A percentile compares a stretch with the other conserved stretches of the same genome.
Evolutionary conservation across 2,329 filamentous ascomycete genomes (phyloP).

Genomic region (Ophiostoma piceae): DNA sequence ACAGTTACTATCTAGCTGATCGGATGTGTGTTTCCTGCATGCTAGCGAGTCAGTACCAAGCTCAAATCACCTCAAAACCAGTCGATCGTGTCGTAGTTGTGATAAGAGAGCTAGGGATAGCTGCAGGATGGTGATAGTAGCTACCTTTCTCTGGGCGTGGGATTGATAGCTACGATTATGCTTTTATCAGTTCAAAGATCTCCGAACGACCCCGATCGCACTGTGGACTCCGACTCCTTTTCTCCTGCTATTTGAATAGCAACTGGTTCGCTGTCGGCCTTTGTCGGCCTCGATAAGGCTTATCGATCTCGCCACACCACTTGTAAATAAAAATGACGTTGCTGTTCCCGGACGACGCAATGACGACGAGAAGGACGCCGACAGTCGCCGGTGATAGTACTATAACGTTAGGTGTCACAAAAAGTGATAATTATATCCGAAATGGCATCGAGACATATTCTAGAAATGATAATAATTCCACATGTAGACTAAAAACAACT

Average conservation of each 20-base stretch:
- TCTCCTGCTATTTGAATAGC: not conserved
- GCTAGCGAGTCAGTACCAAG: not conserved
- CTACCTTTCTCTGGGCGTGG: not conserved
- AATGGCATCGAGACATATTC: not conserved
- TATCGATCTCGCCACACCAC: not conserved
- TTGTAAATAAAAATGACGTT: not conserved
- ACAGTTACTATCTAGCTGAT: not conserved
- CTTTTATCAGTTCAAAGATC: not conserved
- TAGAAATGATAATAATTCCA: not conserved
- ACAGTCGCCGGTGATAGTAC: not conserved
- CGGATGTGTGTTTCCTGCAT: conserved; percentile 9
- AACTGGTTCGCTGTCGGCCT: not conserved
- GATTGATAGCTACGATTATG: not conserved
- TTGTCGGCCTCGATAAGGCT: conserved; percentile 1
- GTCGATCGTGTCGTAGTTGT: not conserved
- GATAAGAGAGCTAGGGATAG: not conserved
- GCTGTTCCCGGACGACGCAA: not conserved
- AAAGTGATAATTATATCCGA: not conserved
- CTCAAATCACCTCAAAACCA: not conserved
- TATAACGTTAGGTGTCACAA: not conserved
- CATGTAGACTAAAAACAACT: not conserved
- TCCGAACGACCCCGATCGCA: conserved; percentile 1
- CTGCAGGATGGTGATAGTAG: not conserved
- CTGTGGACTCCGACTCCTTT: not conserved
- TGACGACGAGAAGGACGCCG: not conserved